These are phyloP conservation scores for Termitomyces sp. DNA, from an alignment of 768 basidiomycete species.

Conservation along the genomic window DNA sequence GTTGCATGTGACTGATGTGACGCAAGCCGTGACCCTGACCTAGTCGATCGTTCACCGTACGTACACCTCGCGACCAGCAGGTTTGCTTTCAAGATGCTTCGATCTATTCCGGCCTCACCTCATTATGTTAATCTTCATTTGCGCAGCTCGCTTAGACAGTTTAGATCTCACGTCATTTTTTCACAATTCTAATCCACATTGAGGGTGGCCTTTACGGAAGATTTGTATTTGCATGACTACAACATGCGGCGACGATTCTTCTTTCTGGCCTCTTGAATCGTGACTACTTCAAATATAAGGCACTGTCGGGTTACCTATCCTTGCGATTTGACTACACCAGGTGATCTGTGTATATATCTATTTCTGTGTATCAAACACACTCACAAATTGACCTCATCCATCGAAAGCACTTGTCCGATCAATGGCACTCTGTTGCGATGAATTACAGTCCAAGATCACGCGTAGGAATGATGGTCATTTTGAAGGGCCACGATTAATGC, in stretches of 20 bases:
- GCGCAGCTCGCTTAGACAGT: background rate
- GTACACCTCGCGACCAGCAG: too few species aligned
- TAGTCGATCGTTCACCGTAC: background rate
- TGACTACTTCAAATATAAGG: background rate
- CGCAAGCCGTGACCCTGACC: background rate
- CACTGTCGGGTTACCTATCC: background rate
- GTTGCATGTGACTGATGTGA: constrained; percentile 3
- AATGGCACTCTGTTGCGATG: background rate
- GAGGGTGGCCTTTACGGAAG: background rate
- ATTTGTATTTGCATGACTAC: background rate
- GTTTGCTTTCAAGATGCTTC: background rate
- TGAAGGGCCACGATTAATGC: background rate
- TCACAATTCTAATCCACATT: background rate
- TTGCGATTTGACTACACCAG: background rate
- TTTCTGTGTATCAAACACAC: background rate
- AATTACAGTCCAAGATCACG: background rate
- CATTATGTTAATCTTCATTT: background rate
- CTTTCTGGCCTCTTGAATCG: background rate
- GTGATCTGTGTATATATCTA: too few species aligned
- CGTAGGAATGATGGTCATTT: background rate
- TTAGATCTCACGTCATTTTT: background rate
- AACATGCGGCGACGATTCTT: background rate
- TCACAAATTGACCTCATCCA: background rate
- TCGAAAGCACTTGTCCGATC: background rate
- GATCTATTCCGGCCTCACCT: background rate